Conservation (phyloP, 2,329 filamentous ascomycete genomes). For the Botryotinia globosa region DNA sequence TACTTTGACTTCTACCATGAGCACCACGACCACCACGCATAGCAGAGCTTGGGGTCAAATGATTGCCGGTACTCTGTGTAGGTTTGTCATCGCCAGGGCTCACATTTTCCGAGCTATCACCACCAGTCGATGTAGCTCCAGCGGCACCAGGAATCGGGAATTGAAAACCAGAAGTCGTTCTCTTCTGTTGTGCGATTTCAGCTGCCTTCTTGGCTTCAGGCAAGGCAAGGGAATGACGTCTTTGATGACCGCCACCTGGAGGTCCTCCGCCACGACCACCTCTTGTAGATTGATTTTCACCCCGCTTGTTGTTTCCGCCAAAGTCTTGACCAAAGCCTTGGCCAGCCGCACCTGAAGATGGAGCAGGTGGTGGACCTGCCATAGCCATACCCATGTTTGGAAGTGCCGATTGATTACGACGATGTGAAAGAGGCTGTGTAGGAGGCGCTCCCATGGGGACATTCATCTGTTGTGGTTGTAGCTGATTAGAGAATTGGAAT, state of each 20-base stretch:
- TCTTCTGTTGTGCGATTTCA: constrained; percentile 93
- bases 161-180: constrained; percentile 90
- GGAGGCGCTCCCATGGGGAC: constrained; percentile 73
- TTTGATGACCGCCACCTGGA: constrained; percentile 76
- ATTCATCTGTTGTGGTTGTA: constrained; percentile 69
- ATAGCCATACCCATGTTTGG: constrained; percentile 76
- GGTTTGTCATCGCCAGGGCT: constrained; percentile 35
- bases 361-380: constrained; percentile 76
- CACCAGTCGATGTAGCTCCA: constrained; percentile 56
- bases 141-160: constrained; percentile 77
- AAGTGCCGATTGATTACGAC: constrained; percentile 95
- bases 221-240: constrained; percentile 89
- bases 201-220: constrained; percentile 97
- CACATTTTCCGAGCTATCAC: constrained; percentile 40
- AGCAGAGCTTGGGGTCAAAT: constrained; percentile 26
- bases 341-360: constrained; percentile 81
- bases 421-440: constrained; percentile 79
- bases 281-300: constrained; percentile 65
- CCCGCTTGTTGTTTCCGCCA: constrained; percentile 51
- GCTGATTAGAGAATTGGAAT: constrained; percentile 85
- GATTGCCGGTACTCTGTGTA: constrained; percentile 30
- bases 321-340: constrained; percentile 77
- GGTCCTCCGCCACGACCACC: constrained; percentile 71
- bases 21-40: constrained; percentile 54
- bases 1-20: constrained; percentile 83